A percentile compares a stretch with the other conserved stretches of the same genome.
phyloP scores from a whole-genome alignment of 768 basidiomycete genomes.

The Termitomyces sp. region DNA sequence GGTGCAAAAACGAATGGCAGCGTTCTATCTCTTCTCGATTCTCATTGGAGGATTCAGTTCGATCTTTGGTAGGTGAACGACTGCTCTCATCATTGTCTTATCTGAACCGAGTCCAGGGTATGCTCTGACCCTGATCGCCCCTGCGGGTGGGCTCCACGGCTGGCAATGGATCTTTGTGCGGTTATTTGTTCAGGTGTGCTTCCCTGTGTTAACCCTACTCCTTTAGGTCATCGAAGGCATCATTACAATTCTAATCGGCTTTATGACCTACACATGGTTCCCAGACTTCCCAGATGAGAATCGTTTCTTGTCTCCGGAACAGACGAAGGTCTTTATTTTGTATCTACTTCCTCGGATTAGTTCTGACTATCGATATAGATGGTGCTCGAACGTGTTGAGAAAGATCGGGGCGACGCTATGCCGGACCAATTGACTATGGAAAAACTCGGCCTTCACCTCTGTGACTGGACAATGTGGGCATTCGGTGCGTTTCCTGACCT shows the following conservation, averaged over 20 bases:
- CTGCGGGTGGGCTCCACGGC: conserved; percentile 13
- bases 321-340: conserved; percentile 24
- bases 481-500: conserved; percentile 22
- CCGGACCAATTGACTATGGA: conserved; percentile 27
- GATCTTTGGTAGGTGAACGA: conserved; percentile 17
- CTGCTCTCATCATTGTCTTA: background rate
- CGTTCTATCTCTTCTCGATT: conserved; percentile 30
- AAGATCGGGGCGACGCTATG: conserved; percentile 34
- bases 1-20: conserved; percentile 35
- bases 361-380: conserved; percentile 4
- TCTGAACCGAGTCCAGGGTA: conserved; percentile 9
- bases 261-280: conserved; percentile 19
- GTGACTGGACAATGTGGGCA: conserved; percentile 35
- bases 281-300: conserved; percentile 25
- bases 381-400: conserved; percentile 28
- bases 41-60: conserved; percentile 26
- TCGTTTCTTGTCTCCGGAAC: conserved; percentile 29
- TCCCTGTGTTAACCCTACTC: background rate
- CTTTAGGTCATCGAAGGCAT: conserved; percentile 23
- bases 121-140: conserved; percentile 13
- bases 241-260: conserved; percentile 20
- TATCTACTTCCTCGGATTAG: background rate
- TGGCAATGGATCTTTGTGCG: conserved; percentile 29
- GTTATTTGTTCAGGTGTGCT: background rate
- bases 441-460: conserved; percentile 31